A percentile compares a stretch with the other conserved stretches of the same genome.
Evolutionary conservation across 352 stramenopile genomes (phyloP).

Genomic region (Plasmopara viticola): DNA sequence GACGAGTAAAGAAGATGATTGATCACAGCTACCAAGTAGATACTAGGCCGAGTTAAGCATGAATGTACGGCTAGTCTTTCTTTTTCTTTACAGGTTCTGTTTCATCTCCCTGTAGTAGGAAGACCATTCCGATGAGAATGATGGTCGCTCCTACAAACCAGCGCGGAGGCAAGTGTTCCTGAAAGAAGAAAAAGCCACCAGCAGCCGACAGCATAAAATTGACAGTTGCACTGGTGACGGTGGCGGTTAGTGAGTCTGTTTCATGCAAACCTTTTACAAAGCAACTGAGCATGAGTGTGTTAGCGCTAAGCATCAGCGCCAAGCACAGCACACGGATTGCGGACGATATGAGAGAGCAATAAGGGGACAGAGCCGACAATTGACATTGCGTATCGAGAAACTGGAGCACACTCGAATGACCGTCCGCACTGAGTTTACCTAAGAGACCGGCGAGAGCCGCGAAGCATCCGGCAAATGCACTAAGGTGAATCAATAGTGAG

Average conservation of each 20-base stretch:
- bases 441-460: constrained; percentile 47
- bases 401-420: constrained; percentile 24
- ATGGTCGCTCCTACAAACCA: constrained; percentile 74
- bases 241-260: constrained; percentile 81
- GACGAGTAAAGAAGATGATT: constrained; percentile 13
- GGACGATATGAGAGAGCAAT: constrained; percentile 13
- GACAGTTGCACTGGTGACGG: constrained; percentile 67
- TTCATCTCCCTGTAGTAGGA: constrained; percentile 58
- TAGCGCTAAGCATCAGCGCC: constrained; percentile 60
- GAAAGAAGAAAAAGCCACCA: constrained; percentile 52
- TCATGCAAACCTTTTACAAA: constrained; percentile 80
- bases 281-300: constrained; percentile 73
- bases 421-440: constrained; percentile 50
- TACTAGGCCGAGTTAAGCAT: constrained; percentile 3
- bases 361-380: constrained; percentile 6
- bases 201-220: constrained; percentile 81
- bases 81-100: constrained; percentile 1
- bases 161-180: constrained; percentile 55
- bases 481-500: constrained; percentile 9
- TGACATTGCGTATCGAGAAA: constrained; percentile 22
- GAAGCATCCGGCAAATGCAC: constrained; percentile 50
- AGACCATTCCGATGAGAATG: constrained; percentile 63
- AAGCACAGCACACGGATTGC: constrained; percentile 48
- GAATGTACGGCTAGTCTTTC: constrained; percentile 21
- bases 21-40: constrained; percentile 6